Evolutionary conservation across 768 basidiomycete genomes (phyloP).

Genomic region (Boletus pseudo-olivaceus): DNA sequence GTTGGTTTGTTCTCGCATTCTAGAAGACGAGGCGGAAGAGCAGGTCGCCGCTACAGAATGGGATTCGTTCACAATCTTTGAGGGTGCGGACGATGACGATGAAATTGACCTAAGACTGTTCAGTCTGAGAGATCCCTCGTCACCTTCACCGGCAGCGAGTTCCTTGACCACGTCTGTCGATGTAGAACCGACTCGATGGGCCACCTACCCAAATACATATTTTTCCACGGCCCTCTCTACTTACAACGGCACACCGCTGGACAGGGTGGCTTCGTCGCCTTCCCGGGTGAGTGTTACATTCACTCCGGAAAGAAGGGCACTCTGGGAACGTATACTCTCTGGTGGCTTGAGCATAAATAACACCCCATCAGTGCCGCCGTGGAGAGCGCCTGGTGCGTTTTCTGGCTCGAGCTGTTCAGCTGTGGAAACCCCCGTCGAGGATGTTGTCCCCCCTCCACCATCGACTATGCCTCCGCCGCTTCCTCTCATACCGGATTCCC

Average conservation of each 20-base stretch:
- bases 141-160: conserved; percentile 3
- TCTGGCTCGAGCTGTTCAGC: conserved; percentile 1
- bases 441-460: conserved; percentile 32
- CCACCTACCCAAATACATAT: conserved; percentile 53
- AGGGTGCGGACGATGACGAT: conserved; percentile 37
- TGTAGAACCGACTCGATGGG: conserved; percentile 47
- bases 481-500: conserved; percentile 19
- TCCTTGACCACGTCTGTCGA: neutral
- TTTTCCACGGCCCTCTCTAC: conserved; percentile 57
- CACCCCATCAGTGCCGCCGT: conserved; percentile 11
- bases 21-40: conserved; percentile 27
- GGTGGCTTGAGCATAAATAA: conserved; percentile 1
- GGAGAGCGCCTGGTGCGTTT: conserved; percentile 22
- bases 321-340: conserved; percentile 40
- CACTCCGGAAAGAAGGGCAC: conserved; percentile 34
- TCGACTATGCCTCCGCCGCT: conserved; percentile 33
- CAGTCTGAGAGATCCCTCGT: neutral
- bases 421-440: conserved; percentile 9
- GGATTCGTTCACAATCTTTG: conserved; percentile 37
- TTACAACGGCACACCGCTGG: conserved; percentile 43
- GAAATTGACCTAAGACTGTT: conserved; percentile 26
- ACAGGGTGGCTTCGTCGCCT: conserved; percentile 20
- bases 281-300: conserved; percentile 31
- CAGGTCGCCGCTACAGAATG: neutral
- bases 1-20: conserved; percentile 45